Evolutionary conservation across 2,329 filamentous ascomycete genomes (phyloP).

Genomic region (Exserohilum rostratum): DNA sequence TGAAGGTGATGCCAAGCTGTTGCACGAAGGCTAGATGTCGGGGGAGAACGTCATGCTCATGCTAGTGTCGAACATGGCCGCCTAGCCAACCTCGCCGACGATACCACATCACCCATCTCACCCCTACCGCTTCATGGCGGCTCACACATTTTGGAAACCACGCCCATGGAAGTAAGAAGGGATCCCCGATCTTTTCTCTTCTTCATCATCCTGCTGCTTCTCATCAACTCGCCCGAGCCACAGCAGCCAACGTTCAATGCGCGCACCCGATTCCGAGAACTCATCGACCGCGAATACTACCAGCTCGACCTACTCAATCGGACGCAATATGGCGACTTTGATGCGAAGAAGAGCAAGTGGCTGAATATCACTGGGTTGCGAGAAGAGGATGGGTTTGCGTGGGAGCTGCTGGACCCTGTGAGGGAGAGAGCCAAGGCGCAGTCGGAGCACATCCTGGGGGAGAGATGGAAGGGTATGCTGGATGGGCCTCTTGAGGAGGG

Average conservation of each 20-base stretch:
- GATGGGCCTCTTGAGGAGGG: constrained; percentile 47
- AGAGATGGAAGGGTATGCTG: constrained; percentile 33
- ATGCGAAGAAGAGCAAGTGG: constrained; percentile 54
- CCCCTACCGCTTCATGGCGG: constrained; percentile 35
- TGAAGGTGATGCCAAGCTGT: constrained; percentile 16
- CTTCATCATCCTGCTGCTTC: constrained; percentile 46
- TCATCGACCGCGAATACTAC: constrained; percentile 58
- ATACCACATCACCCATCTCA: not conserved
- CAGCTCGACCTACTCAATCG: constrained; percentile 53
- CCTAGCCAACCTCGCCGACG: constrained; percentile 2
- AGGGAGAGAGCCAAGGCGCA: constrained; percentile 68
- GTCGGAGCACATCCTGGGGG: constrained; percentile 50
- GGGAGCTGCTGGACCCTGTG: constrained; percentile 73
- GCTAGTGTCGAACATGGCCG: not conserved
- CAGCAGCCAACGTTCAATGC: constrained; percentile 42
- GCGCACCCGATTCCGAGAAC: constrained; percentile 51
- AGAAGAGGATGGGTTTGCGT: constrained; percentile 74
- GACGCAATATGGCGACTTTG: constrained; percentile 56
- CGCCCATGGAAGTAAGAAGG: constrained; percentile 47
- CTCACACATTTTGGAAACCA: constrained; percentile 23
- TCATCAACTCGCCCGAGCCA: constrained; percentile 47
- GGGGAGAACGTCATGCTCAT: constrained; percentile 14
- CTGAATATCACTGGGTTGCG: constrained; percentile 74
- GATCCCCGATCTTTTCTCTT: constrained; percentile 46
- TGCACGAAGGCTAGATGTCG: not conserved